Evolutionary conservation across 345 rosid species (phyloP).

Genomic region (Gynandropsis gynandra): DNA sequence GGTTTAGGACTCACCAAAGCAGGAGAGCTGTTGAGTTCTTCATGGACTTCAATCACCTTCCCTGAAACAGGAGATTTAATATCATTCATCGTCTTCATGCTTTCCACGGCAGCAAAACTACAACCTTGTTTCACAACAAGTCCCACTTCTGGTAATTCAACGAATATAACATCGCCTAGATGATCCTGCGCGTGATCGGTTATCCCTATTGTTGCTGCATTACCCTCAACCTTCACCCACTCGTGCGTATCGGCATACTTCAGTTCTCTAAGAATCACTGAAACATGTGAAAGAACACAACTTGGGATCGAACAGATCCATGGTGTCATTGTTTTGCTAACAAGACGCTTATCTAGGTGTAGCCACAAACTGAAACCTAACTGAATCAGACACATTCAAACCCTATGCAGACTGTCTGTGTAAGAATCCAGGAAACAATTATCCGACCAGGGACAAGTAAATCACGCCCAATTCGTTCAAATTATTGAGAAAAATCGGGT

Average conservation of each 20-base stretch:
- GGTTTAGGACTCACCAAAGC: conserved; percentile 44
- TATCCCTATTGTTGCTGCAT: conserved; percentile 58
- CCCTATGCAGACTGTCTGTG: too few relatives aligned
- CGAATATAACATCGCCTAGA: conserved; percentile 72
- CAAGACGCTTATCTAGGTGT: too few relatives aligned
- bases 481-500: conserved; percentile 4
- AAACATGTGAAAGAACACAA: too few relatives aligned
- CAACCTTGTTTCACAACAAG: conserved; percentile 42
- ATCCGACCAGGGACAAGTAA: conserved; percentile 8
- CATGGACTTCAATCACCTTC: conserved; percentile 54
- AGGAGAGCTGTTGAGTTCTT: conserved; percentile 47
- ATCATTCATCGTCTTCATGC: conserved; percentile 83
- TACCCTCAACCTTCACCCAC: conserved; percentile 64
- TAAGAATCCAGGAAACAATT: conserved; percentile 1
- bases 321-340: too few relatives aligned
- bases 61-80: conserved; percentile 72
- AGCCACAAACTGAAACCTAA: neutral
- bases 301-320: too few relatives aligned
- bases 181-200: conserved; percentile 84
- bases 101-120: conserved; percentile 74
- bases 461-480: too few relatives aligned
- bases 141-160: conserved; percentile 67
- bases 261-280: conserved; percentile 52
- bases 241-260: conserved; percentile 65
- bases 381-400: too few relatives aligned